Evolutionary conservation across 805 yeast species (phyloP).

Genomic region (Kodamaea restingae): DNA sequence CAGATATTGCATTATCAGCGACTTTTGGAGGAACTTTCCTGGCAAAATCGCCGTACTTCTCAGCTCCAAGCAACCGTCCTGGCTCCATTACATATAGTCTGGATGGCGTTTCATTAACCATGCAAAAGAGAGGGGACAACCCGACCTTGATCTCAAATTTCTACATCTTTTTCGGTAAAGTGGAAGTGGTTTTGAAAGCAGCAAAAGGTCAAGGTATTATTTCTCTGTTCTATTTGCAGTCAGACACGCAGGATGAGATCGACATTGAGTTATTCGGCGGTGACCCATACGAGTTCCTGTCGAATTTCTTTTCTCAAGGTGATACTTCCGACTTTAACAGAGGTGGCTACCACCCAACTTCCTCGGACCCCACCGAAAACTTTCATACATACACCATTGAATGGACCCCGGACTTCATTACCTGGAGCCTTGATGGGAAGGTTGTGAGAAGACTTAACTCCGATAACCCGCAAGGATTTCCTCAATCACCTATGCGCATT

Average conservation of each 20-base stretch:
- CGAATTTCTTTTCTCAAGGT: slow-evolving; percentile 16
- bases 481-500: slow-evolving; percentile 84
- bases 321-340: slow-evolving; percentile 31
- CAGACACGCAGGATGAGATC: slow-evolving; percentile 16
- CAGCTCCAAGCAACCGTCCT: slow-evolving; percentile 6
- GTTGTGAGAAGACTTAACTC: slow-evolving; percentile 60
- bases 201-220: slow-evolving; percentile 15
- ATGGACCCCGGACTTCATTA: slow-evolving; percentile 65
- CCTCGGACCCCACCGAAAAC: slow-evolving; percentile 48
- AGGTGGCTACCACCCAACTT: slow-evolving; percentile 64
- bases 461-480: slow-evolving; percentile 62
- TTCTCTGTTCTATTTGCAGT: slow-evolving; percentile 14
- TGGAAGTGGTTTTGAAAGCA: slow-evolving; percentile 15
- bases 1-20: slow-evolving; percentile 27
- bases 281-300: slow-evolving; percentile 13
- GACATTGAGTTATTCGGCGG: slow-evolving; percentile 17
- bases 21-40: slow-evolving; percentile 29
- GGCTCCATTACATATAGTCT: slow-evolving; percentile 10
- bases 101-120: slow-evolving; percentile 12
- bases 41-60: slow-evolving; percentile 9
- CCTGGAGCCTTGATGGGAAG: slow-evolving; percentile 72
- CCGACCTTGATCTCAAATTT: slow-evolving; percentile 15
- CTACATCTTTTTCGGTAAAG: slow-evolving; percentile 16
- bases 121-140: slow-evolving; percentile 14
- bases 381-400: slow-evolving; percentile 81